Evolutionary conservation across 192 early-diverging fungal genomes (phyloP), one percentile per base, ranked within the genome.

Genomic region (Coemansia sp.): DNA sequence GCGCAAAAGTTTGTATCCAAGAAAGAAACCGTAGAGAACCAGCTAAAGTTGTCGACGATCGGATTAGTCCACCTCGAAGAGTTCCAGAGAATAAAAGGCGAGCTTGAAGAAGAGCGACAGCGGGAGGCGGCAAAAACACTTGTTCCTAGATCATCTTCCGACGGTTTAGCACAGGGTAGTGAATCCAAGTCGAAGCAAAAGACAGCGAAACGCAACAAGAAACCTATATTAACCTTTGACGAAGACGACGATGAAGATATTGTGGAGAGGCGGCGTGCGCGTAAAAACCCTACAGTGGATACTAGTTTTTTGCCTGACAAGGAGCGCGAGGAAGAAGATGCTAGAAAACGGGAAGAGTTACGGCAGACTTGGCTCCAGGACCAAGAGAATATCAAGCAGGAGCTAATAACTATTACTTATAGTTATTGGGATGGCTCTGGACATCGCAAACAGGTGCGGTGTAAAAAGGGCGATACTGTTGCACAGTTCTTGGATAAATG

Each of bases 401-500:
- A 98, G 74, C 78, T 81, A 8, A 94, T 98, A 38, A 70, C 74
- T 16, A 91, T 98, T 59, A 95, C 95, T 17, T 98, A 97, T 73
- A 92, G 89, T 57, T 98, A 94, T 69, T 98, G 96, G 96, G 95
- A 98, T 72, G 96, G 96, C 17, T 87, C 90, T n/a, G 96, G 96
- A 2, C 96, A 98, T 66, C 92, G 96, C 42, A 91, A 89, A 33
- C 78, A 87, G 62, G 93, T 93, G 40, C 78, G 86, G 77, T 94
- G 92, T 77, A 78, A 81, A 35, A 95, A 95, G 69, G 94, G 94
- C 50, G 90, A 96, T 74, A 93, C 92, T 0, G 94, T 98, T 40
- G 89, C 87, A 7, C 86, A 90, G 70, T 98, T 98, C 67, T 83
- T 98, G 14, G 92, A 93, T 50, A 88, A 89, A 13, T 94, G 91